These are phyloP conservation scores for Cladophialophora yegresii DNA, from an alignment of 2,329 filamentous ascomycete species.

Conservation along the genomic window DNA sequence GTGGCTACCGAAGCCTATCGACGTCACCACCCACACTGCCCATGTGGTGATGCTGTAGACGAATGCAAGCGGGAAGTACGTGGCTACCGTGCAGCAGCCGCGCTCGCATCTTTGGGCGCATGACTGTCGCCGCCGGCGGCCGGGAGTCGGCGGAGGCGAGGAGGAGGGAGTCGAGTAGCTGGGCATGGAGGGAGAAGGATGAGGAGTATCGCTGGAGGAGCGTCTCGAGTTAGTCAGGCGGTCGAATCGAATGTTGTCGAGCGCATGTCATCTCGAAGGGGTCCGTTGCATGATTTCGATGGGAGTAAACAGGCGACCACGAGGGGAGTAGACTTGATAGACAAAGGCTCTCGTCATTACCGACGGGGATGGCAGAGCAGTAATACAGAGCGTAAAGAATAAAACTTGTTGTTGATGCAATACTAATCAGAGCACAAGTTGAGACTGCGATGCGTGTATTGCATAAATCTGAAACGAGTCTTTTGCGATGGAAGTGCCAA, in stretches of 20 bases:
- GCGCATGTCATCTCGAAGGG: conserved; percentile 24
- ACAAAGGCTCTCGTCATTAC: not conserved
- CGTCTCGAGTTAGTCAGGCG: conserved; percentile 19
- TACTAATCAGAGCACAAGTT: not conserved
- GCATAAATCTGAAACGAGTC: conserved; percentile 1
- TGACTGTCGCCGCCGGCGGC: conserved; percentile 46
- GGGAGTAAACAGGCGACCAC: not conserved
- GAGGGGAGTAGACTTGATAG: not conserved
- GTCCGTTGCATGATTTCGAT: conserved; percentile 12
- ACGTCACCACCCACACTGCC: conserved; percentile 84
- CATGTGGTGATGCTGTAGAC: conserved; percentile 90
- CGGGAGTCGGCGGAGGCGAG: conserved; percentile 45
- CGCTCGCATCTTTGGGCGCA: conserved; percentile 66
- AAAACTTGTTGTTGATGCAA: not conserved
- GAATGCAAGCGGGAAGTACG: conserved; percentile 84
- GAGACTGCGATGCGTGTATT: not conserved
- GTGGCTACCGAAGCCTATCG: conserved; percentile 57
- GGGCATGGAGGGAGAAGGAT: conserved; percentile 25
- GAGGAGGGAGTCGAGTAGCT: conserved; percentile 38
- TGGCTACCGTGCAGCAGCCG: conserved; percentile 75
- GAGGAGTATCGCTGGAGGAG: not conserved
- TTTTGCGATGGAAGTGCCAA: not conserved
- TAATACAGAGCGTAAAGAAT: not conserved
- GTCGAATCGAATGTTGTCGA: conserved; percentile 19
- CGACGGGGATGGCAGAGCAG: not conserved